These are phyloP conservation scores for Eucalyptus sideroxylon DNA, from an alignment of 345 rosid species.

Conservation along the genomic window DNA sequence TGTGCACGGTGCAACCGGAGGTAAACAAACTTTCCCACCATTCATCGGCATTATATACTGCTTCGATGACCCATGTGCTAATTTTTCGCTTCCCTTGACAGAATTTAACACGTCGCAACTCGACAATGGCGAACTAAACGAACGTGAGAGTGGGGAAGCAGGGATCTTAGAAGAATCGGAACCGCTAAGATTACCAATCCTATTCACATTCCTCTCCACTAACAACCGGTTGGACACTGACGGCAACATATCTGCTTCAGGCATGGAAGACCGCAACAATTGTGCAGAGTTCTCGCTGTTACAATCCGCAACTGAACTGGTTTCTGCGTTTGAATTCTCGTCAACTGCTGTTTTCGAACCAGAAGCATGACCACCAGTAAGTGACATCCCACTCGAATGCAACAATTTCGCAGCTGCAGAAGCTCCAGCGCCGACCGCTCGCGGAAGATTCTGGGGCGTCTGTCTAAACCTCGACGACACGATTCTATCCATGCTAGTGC, in stretches of 20 bases:
- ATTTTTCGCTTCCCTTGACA: constrained; percentile 1
- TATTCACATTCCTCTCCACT: constrained; percentile 12
- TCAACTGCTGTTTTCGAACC: not conserved
- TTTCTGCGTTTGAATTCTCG: not conserved
- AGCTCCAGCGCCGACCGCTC: constrained; percentile 5
- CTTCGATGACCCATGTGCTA: not conserved
- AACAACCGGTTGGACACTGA: constrained; percentile 10
- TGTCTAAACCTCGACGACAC: constrained; percentile 15
- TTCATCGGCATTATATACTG: not conserved
- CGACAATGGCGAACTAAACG: constrained; percentile 14
- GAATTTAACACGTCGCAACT: constrained; percentile 3
- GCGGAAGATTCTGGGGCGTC: not conserved
- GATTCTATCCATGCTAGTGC: constrained; percentile 1
- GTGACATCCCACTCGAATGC: constrained; percentile 27
- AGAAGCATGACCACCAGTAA: not conserved
- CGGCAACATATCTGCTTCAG: constrained; percentile 20
- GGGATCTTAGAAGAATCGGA: not conserved
- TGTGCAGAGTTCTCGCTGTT: not conserved
- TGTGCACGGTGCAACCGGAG: constrained; percentile 37
- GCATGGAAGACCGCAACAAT: constrained; percentile 21
- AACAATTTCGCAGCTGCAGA: constrained; percentile 67
- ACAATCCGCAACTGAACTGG: not conserved
- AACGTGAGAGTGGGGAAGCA: constrained; percentile 19
- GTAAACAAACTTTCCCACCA: constrained; percentile 18
- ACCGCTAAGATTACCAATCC: not conserved